phyloP scores from a whole-genome alignment of 805 yeast species.

The Barnettozyma californica region DNA sequence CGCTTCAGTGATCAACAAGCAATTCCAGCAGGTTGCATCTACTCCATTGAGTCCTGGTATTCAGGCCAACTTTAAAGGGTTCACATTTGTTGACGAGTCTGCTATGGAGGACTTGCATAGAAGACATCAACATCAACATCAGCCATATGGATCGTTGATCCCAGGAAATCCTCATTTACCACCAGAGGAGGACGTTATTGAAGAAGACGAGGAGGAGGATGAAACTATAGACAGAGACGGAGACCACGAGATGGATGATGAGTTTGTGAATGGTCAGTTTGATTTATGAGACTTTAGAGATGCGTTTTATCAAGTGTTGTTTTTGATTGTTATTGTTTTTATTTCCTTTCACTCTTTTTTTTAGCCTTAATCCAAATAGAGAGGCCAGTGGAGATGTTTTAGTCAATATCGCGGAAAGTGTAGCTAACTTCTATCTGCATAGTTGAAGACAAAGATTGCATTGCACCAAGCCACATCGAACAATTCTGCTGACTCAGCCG shows the following conservation, averaged over 20 bases:
- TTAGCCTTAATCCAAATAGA: not conserved
- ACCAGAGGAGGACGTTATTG: conserved; percentile 79
- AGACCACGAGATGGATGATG: conserved; percentile 67
- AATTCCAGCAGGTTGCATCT: conserved; percentile 43
- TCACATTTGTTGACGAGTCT: conserved; percentile 92
- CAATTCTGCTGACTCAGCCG: not conserved
- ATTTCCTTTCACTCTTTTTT: not conserved
- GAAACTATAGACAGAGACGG: conserved; percentile 37
- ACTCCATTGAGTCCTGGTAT: conserved; percentile 92
- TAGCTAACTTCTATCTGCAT: not conserved
- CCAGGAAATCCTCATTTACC: conserved; percentile 78
- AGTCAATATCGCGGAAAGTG: not conserved
- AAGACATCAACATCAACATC: conserved; percentile 14
- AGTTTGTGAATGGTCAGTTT: conserved; percentile 84
- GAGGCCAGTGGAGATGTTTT: not conserved
- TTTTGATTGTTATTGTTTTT: not conserved
- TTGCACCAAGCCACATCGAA: too few relatives aligned
- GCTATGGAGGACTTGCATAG: conserved; percentile 81
- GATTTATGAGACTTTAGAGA: conserved; percentile 45
- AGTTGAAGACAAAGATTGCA: too few relatives aligned
- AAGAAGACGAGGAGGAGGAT: conserved; percentile 56
- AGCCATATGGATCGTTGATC: conserved; percentile 63
- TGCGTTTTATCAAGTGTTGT: not conserved
- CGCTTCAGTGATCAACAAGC: conserved; percentile 72
- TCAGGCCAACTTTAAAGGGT: conserved; percentile 95